Evolutionary conservation across 2,329 filamentous ascomycete species (phyloP).

Genomic region (Cytospora leucostoma): DNA sequence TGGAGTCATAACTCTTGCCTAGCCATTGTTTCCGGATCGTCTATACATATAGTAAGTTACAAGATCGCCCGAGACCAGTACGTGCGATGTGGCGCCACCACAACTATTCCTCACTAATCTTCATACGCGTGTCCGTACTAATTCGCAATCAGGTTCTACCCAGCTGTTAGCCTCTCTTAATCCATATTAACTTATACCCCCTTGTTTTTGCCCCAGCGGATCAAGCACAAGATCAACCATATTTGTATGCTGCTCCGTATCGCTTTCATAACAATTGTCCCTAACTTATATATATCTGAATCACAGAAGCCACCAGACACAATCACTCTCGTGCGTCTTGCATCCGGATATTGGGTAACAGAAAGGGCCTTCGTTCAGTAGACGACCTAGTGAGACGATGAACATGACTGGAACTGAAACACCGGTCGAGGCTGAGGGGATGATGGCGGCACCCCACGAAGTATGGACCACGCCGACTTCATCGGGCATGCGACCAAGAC

Average conservation of each 20-base stretch:
- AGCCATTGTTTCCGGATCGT: slow-evolving; percentile 37
- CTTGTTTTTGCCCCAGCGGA: slow-evolving; percentile 48
- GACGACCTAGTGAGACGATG: slow-evolving; percentile 46
- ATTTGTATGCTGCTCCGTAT: slow-evolving; percentile 49
- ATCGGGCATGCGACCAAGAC: slow-evolving; percentile 53
- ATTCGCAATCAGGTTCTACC: slow-evolving; percentile 36
- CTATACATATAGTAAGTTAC: slow-evolving; percentile 45
- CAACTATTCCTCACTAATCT: slow-evolving; percentile 31
- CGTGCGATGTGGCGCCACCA: slow-evolving; percentile 33
- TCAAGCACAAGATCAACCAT: slow-evolving; percentile 45
- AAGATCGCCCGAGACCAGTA: slow-evolving; percentile 37
- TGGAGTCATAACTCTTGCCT: slow-evolving; percentile 36
- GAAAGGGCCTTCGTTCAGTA: slow-evolving; percentile 44
- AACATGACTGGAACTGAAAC: slow-evolving; percentile 56
- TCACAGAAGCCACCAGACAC: slow-evolving; percentile 49
- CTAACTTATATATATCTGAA: slow-evolving; percentile 41
- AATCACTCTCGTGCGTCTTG: slow-evolving; percentile 52
- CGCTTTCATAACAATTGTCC: slow-evolving; percentile 30
- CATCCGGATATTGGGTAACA: slow-evolving; percentile 49
- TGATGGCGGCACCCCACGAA: slow-evolving; percentile 45
- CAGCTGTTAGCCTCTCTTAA: slow-evolving; percentile 43
- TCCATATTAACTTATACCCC: slow-evolving; percentile 35
- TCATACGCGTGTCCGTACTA: slow-evolving; percentile 42
- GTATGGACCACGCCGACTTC: slow-evolving; percentile 59
- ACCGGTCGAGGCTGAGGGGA: slow-evolving; percentile 49